phyloP scores from a whole-genome alignment of 169 alveolate species.

The Eimeria falciformis region DNA sequence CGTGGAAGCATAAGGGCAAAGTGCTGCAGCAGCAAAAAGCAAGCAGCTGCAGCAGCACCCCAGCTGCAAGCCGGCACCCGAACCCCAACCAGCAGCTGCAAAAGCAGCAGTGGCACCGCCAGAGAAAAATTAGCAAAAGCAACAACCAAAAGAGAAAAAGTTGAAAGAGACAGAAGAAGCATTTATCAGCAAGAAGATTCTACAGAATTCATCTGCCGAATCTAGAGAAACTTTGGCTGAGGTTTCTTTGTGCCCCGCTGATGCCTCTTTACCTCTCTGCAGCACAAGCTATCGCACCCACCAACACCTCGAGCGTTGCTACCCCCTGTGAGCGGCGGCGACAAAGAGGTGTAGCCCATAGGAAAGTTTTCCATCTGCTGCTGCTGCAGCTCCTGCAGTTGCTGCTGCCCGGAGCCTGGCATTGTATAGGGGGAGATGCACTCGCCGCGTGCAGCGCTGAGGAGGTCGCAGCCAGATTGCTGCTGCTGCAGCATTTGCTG shows the following conservation, averaged over 20 bases:
- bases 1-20: not conserved
- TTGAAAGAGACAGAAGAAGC: too few species aligned
- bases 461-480: slow-evolving; percentile 13
- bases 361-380: not conserved
- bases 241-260: too few species aligned
- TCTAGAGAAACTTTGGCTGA: too few species aligned
- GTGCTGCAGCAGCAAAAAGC: slow-evolving; percentile 37
- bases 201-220: too few species aligned
- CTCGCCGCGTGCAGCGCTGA: slow-evolving; percentile 47
- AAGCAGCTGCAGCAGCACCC: not conserved
- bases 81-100: not conserved
- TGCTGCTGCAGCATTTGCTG: slow-evolving; percentile 7
- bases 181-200: too few species aligned
- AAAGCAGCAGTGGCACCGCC: not conserved
- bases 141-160: too few species aligned
- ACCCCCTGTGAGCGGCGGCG: slow-evolving; percentile 11
- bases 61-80: not conserved
- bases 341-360: not conserved
- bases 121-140: not conserved
- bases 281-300: slow-evolving; percentile 44
- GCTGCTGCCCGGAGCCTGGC: slow-evolving; percentile 19
- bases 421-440: slow-evolving; percentile 31
- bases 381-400: slow-evolving; percentile 34
- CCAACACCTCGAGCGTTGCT: not conserved
- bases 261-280: slow-evolving; percentile 56